Evolutionary conservation across 2,329 filamentous ascomycete species (phyloP).

Genomic region (Ustulina deusta): DNA sequence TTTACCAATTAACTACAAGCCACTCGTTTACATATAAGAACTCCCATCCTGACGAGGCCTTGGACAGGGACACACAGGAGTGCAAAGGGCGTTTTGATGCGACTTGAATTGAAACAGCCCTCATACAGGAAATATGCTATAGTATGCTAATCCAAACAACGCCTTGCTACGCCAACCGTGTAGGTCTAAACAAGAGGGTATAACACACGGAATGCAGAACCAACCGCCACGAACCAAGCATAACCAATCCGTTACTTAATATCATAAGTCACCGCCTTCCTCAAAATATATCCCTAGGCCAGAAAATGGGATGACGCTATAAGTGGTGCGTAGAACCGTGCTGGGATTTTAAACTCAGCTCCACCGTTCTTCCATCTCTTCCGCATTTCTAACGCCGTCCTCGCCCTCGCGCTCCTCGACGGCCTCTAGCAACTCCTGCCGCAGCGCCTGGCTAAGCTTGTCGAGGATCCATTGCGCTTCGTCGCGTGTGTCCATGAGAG

Average conservation of each 20-base stretch:
- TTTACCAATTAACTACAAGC: constrained; percentile 17
- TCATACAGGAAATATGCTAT: not conserved
- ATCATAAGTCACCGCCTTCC: not conserved
- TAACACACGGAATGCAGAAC: not conserved
- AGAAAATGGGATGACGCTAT: not conserved
- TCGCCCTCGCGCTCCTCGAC: constrained; percentile 39
- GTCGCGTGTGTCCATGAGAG: constrained; percentile 74
- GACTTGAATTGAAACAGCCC: not conserved
- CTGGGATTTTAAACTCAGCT: not conserved
- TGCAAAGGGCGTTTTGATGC: not conserved
- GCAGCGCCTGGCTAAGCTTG: constrained; percentile 68
- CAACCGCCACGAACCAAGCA: not conserved
- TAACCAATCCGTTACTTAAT: not conserved
- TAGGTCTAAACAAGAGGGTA: constrained; percentile 1
- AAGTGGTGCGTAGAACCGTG: not conserved
- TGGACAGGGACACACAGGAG: not conserved
- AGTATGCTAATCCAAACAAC: not conserved
- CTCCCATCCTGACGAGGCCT: not conserved
- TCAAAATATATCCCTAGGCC: not conserved
- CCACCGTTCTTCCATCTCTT: constrained; percentile 48
- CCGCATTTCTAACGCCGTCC: constrained; percentile 32
- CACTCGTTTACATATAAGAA: constrained; percentile 21
- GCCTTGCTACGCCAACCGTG: not conserved
- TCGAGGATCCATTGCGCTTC: constrained; percentile 82
- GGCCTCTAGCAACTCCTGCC: constrained; percentile 58